Percentiles rank a stretch among this genome's conserved stretches.
phyloP scores from a whole-genome alignment of 2,329 filamentous ascomycete species.

The Fusarium sp. region DNA sequence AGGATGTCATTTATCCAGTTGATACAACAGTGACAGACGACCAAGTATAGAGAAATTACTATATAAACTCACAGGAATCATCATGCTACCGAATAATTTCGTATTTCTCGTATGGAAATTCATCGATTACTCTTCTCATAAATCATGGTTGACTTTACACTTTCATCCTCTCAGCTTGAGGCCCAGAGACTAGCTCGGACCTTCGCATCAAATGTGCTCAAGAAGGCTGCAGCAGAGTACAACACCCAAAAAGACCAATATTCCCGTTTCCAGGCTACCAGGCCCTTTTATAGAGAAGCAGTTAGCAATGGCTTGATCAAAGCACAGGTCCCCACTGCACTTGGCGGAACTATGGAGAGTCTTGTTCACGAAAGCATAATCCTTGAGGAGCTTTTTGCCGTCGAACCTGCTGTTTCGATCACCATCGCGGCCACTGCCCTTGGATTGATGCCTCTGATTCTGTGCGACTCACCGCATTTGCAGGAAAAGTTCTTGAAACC shows the following conservation, averaged over 20 bases:
- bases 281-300: background rate
- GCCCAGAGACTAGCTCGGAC: background rate
- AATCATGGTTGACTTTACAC: slow-evolving; percentile 3
- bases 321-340: background rate
- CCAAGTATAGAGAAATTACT: background rate
- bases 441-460: slow-evolving; percentile 9
- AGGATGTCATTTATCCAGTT: background rate
- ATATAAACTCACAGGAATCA: background rate
- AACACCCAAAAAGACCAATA: background rate
- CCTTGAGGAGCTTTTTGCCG: slow-evolving; percentile 8
- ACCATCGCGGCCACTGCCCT: slow-evolving; percentile 11
- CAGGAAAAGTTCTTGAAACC: slow-evolving; percentile 5
- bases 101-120: background rate
- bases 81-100: fast-evolving
- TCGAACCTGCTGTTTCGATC: background rate
- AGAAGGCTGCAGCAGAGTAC: background rate
- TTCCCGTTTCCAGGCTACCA: slow-evolving; percentile 1
- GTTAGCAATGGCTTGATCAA: slow-evolving; percentile 1
- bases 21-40: background rate
- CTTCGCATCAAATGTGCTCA: background rate
- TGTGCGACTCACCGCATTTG: background rate
- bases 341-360: background rate
- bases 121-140: background rate
- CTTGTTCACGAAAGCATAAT: slow-evolving; percentile 4
- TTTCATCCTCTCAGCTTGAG: background rate